Evolutionary conservation across 495 filamentous ascomycete genomes (phyloP).

Genomic region (Aspergillus bertholletiae): DNA sequence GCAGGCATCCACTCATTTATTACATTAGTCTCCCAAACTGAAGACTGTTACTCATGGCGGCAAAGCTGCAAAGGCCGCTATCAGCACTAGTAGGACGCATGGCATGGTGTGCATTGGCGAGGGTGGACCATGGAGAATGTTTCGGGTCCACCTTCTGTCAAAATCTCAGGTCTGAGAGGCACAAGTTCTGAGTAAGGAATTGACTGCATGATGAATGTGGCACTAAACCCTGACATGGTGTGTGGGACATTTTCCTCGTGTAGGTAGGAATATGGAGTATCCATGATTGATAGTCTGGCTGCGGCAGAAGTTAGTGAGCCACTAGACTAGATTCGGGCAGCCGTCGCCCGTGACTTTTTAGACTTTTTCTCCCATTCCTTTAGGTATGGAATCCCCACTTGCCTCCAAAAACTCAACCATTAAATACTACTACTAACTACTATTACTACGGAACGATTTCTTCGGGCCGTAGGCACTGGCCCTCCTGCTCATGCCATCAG

Average conservation of each 20-base stretch:
- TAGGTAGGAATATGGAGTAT: not conserved
- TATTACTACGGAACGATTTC: not conserved
- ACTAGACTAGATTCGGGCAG: not conserved
- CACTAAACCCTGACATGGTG: not conserved
- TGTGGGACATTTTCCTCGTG: not conserved
- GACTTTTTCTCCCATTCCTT: not conserved
- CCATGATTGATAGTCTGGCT: too few species aligned
- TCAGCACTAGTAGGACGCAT: not conserved
- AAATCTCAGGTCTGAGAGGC: not conserved
- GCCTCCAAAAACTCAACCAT: not conserved
- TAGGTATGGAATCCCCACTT: not conserved
- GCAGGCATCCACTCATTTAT: not conserved
- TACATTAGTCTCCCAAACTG: not conserved
- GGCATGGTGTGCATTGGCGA: not conserved
- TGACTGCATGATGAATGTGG: not conserved
- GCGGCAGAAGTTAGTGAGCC: too few species aligned
- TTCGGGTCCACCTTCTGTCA: not conserved
- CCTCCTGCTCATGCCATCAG: not conserved
- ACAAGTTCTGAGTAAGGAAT: not conserved
- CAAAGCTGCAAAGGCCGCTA: not conserved
- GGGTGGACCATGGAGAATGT: not conserved
- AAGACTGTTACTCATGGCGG: not conserved
- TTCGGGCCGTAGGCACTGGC: not conserved
- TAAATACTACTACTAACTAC: not conserved
- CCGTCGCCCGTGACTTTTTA: not conserved